Conservation (phyloP, 495 filamentous ascomycete genomes). For the Talaromyces ruber region DNA sequence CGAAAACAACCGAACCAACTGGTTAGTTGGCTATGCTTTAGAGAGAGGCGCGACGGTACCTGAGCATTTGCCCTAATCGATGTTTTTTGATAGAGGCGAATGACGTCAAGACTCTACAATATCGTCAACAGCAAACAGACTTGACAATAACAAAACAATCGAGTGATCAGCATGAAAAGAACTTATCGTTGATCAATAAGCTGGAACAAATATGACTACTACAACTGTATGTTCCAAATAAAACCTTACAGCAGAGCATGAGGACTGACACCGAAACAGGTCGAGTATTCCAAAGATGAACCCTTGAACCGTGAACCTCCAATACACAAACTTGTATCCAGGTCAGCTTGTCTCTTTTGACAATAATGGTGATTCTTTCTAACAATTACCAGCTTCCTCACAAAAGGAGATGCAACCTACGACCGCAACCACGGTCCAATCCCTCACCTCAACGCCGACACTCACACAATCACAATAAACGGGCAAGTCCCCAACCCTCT, state of each 20-base stretch:
- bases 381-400: conserved; percentile 29
- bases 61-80: background rate
- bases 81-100: background rate
- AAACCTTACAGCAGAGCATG: background rate
- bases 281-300: conserved; percentile 26
- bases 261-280: conserved; percentile 7
- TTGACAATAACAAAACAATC: background rate
- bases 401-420: conserved; percentile 25
- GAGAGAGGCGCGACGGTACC: background rate
- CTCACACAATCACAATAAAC: conserved; percentile 34
- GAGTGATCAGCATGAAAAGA: background rate
- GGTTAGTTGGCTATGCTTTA: background rate
- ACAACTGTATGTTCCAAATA: background rate
- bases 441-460: conserved; percentile 29
- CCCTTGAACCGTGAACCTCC: conserved; percentile 39
- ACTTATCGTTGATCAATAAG: background rate
- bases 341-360: conserved; percentile 10
- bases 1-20: too few relatives aligned
- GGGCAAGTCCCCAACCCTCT: conserved; percentile 25
- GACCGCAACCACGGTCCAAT: conserved; percentile 48
- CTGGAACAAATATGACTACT: background rate
- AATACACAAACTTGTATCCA: conserved; percentile 25
- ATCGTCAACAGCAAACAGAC: background rate
- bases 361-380: background rate
- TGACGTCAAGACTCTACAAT: background rate